These are phyloP conservation scores for Aspergillus sparsus DNA, from an alignment of 495 filamentous ascomycete species.

Conservation along the genomic window DNA sequence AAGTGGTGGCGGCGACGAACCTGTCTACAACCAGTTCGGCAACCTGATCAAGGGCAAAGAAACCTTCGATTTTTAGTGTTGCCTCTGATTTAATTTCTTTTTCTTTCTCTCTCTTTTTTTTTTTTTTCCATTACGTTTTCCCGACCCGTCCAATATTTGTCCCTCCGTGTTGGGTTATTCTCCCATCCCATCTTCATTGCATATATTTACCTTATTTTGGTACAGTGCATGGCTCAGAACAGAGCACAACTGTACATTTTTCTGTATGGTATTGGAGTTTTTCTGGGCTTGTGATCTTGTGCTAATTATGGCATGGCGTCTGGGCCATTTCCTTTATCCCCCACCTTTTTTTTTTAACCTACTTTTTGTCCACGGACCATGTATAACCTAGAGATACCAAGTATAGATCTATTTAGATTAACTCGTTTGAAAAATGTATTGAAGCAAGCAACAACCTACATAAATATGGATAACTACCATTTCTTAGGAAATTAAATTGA, in stretches of 20 bases:
- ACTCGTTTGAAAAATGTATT: background rate
- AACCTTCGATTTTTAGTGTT: constrained; percentile 7
- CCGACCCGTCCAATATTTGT: background rate
- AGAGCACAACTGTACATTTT: background rate
- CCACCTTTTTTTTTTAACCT: constrained; percentile 1
- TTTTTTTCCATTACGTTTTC: background rate
- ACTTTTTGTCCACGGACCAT: background rate
- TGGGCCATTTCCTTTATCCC: constrained; percentile 1
- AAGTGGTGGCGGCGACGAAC: constrained; percentile 65
- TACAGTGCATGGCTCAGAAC: background rate
- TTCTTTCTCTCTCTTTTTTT: background rate
- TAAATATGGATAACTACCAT: background rate
- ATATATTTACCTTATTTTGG: constrained; percentile 12
- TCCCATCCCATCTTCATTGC: constrained; percentile 7
- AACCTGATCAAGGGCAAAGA: constrained; percentile 45
- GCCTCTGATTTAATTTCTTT: too few species aligned
- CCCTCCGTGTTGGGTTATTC: background rate
- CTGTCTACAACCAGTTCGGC: constrained; percentile 47
- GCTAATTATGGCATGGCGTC: constrained; percentile 12
- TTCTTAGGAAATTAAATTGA: background rate
- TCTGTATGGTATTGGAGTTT: constrained; percentile 10
- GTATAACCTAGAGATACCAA: constrained; percentile 16
- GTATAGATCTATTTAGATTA: constrained; percentile 11
- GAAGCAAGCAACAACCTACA: background rate
- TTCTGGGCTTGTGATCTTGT: constrained; percentile 1